Conservation (phyloP, 2,329 filamentous ascomycete genomes). For the Microcera coccophila region DNA sequence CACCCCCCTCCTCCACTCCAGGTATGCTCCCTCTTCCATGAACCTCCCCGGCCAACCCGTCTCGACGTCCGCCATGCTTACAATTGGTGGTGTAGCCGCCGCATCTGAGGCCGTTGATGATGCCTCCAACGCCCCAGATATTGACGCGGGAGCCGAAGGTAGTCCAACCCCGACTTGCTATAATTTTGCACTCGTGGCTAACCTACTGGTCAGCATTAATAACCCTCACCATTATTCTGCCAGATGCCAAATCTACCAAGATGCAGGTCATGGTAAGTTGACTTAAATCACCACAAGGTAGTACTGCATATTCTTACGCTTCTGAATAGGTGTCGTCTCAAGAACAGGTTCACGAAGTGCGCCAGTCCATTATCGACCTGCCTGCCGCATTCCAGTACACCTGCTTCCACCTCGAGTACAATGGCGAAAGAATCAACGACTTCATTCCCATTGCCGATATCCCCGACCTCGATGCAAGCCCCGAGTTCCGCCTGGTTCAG, state of each 20-base stretch:
- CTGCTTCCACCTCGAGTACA: slow-evolving; percentile 95
- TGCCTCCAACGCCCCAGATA: slow-evolving; percentile 24
- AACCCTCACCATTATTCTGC: slow-evolving; percentile 72
- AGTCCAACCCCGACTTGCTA: slow-evolving; percentile 8
- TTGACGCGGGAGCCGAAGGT: slow-evolving; percentile 35
- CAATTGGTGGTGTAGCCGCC: slow-evolving; percentile 9
- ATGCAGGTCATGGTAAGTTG: slow-evolving; percentile 77
- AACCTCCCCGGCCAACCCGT: too few species aligned
- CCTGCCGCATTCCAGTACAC: slow-evolving; percentile 94
- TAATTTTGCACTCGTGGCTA: slow-evolving; percentile 11
- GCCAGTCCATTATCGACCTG: slow-evolving; percentile 91
- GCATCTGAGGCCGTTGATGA: slow-evolving; percentile 25
- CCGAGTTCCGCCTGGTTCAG: slow-evolving; percentile 78
- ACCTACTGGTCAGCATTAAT: slow-evolving; percentile 44
- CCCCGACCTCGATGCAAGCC: slow-evolving; percentile 68
- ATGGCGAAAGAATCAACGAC: slow-evolving; percentile 87
- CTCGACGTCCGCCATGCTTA: not conserved
- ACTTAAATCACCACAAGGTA: slow-evolving; percentile 3
- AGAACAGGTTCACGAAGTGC: slow-evolving; percentile 96
- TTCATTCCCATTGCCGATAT: slow-evolving; percentile 91
- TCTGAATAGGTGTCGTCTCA: slow-evolving; percentile 71
- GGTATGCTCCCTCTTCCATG: too few species aligned
- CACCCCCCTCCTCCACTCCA: slow-evolving; percentile 25
- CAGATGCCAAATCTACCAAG: slow-evolving; percentile 67
- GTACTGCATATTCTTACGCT: slow-evolving; percentile 13